phyloP scores from a whole-genome alignment of 2,329 filamentous ascomycete genomes.

The Massarina eburnea region DNA sequence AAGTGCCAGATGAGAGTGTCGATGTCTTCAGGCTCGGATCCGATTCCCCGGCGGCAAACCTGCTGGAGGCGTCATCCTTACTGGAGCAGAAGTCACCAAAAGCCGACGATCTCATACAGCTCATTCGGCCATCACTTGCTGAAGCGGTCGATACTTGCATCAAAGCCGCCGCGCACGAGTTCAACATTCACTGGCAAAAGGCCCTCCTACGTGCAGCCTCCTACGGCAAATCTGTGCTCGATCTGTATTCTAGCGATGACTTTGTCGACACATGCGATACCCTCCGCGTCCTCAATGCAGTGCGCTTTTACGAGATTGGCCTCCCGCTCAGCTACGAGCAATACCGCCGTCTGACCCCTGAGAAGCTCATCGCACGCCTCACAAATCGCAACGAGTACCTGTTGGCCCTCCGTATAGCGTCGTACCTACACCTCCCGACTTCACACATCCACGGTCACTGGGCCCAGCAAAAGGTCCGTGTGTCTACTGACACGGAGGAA shows the following conservation, averaged over 20 bases:
- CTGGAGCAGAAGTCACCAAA: constrained; percentile 93
- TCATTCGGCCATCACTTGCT: constrained; percentile 82
- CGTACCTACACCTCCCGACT: constrained; percentile 81
- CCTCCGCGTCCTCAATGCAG: constrained; percentile 86
- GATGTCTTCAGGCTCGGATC: constrained; percentile 89
- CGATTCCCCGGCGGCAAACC: constrained; percentile 84
- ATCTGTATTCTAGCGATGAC: constrained; percentile 96
- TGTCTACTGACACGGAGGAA: constrained; percentile 83
- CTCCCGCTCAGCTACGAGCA: constrained; percentile 91
- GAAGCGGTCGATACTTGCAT: constrained; percentile 95
- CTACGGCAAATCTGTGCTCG: constrained; percentile 94
- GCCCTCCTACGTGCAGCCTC: constrained; percentile 93
- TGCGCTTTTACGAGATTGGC: constrained; percentile 87
- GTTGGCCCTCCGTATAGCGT: constrained; percentile 82
- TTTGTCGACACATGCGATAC: constrained; percentile 99
- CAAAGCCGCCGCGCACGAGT: constrained; percentile 90
- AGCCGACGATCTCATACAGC: constrained; percentile 95
- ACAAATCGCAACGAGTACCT: constrained; percentile 90
- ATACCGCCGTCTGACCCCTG: constrained; percentile 85
- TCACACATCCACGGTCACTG: constrained; percentile 95
- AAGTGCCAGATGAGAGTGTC: constrained; percentile 81
- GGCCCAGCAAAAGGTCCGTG: constrained; percentile 90
- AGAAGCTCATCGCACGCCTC: constrained; percentile 81
- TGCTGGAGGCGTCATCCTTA: constrained; percentile 88
- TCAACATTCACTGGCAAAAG: constrained; percentile 89